A percentile compares a stretch with the other conserved stretches of the same genome.
These are phyloP conservation scores for Cordyceps tenuipes DNA, from an alignment of 2,329 filamentous ascomycete genomes.

Conservation along the genomic window DNA sequence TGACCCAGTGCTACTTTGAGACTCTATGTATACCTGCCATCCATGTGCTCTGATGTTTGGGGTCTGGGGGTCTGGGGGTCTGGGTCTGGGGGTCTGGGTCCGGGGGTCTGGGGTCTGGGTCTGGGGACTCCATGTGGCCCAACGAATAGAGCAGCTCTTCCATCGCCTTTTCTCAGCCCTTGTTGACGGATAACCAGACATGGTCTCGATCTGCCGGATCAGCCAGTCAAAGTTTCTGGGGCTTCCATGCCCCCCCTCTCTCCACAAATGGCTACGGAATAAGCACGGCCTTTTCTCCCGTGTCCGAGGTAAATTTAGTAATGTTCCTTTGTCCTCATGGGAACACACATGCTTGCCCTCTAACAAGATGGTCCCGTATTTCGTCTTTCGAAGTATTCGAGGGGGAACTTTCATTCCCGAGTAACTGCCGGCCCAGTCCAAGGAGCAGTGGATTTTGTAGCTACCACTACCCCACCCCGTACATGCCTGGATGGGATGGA, in stretches of 20 bases:
- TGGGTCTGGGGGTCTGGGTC: not conserved
- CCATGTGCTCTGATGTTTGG: not conserved
- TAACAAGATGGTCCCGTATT: not conserved
- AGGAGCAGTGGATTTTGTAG: constrained; percentile 4
- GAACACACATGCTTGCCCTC: not conserved
- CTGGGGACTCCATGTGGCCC: not conserved
- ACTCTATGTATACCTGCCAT: not conserved
- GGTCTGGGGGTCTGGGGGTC: not conserved
- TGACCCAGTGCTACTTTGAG: not conserved
- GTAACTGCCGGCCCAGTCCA: not conserved
- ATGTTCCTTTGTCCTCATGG: too few relatives aligned
- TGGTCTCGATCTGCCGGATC: constrained; percentile 11
- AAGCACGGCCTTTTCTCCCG: not conserved
- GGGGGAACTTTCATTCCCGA: not conserved
- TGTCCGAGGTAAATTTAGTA: too few relatives aligned
- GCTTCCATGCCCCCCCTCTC: not conserved
- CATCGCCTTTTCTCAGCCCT: constrained; percentile 9
- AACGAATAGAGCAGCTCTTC: constrained; percentile 10
- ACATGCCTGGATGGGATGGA: not conserved
- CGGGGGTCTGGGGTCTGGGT: not conserved
- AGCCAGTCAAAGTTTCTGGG: constrained; percentile 8
- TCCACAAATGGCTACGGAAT: not conserved
- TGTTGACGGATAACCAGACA: not conserved
- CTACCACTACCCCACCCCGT: not conserved
- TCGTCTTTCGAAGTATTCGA: not conserved